Conservation (phyloP, 306 rosid genomes). For the Fragaria ananassa region DNA sequence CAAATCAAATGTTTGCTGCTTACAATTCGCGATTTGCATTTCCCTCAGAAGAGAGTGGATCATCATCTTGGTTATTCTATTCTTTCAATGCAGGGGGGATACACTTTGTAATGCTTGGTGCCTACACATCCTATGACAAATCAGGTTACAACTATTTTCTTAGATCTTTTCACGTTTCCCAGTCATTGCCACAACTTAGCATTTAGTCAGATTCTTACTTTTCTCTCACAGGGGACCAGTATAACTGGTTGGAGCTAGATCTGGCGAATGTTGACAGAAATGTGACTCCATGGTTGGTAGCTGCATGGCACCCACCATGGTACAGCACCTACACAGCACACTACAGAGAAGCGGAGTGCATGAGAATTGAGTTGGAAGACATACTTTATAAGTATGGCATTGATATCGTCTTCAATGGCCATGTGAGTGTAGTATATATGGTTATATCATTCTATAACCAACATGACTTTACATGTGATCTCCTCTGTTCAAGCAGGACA, state of each 20-base stretch:
- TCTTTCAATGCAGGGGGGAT: constrained; percentile 93
- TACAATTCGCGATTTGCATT: constrained; percentile 81
- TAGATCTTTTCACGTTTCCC: background rate
- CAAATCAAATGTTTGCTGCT: constrained; percentile 61
- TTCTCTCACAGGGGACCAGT: constrained; percentile 58
- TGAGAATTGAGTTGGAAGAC: constrained; percentile 84
- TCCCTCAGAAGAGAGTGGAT: constrained; percentile 80
- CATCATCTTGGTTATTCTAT: constrained; percentile 65
- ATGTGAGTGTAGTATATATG: constrained; percentile 45
- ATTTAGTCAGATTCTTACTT: background rate
- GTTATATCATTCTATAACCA: background rate
- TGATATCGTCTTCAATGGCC: constrained; percentile 85
- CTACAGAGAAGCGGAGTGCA: constrained; percentile 91
- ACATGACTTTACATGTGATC: background rate
- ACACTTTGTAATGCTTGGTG: constrained; percentile 82
- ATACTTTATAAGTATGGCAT: constrained; percentile 59
- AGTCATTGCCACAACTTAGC: background rate
- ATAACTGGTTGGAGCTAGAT: constrained; percentile 78
- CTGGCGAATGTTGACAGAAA: constrained; percentile 65
- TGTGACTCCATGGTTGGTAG: constrained; percentile 91
- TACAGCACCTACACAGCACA: constrained; percentile 81
- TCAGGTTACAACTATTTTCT: constrained; percentile 43
- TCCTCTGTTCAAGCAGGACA: background rate
- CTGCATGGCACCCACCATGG: constrained; percentile 92
- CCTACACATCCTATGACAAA: constrained; percentile 52